phyloP scores from a whole-genome alignment of 1,284 basidiomycete genomes.

The Ustilago xerochloae region DNA sequence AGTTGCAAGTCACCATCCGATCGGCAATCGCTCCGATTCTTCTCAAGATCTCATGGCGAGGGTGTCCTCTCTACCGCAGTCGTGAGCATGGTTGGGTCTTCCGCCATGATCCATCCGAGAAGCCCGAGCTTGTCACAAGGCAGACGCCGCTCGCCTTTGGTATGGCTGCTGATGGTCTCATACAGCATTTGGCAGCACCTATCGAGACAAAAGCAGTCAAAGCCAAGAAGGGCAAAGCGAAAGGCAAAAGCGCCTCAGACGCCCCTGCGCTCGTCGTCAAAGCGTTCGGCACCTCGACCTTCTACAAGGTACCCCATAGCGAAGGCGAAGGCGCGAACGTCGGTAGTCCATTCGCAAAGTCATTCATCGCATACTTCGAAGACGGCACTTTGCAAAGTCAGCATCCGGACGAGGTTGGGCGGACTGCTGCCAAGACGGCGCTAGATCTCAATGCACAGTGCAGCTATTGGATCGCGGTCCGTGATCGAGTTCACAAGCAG shows the following conservation, averaged over 20 bases:
- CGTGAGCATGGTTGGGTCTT: constrained; percentile 92
- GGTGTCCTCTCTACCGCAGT: constrained; percentile 85
- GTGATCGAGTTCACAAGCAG: constrained; percentile 91
- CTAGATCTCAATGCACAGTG: constrained; percentile 93
- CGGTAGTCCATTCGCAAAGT: constrained; percentile 88
- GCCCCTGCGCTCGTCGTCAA: constrained; percentile 25
- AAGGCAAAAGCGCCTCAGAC: constrained; percentile 15
- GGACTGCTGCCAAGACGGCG: constrained; percentile 82
- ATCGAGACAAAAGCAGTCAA: constrained; percentile 20
- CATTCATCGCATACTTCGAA: constrained; percentile 87
- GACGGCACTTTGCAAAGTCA: constrained; percentile 74
- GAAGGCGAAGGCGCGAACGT: constrained; percentile 94
- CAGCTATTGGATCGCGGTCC: constrained; percentile 95
- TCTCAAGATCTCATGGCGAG: constrained; percentile 86
- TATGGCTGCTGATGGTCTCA: constrained; percentile 45
- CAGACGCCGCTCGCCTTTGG: constrained; percentile 51
- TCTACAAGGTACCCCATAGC: constrained; percentile 95
- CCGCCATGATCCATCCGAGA: constrained; percentile 29
- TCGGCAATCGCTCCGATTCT: constrained; percentile 86
- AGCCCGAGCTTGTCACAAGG: constrained; percentile 32
- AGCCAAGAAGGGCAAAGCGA: constrained; percentile 22
- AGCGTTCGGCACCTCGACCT: constrained; percentile 67
- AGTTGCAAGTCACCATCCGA: constrained; percentile 85
- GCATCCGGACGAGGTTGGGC: constrained; percentile 70
- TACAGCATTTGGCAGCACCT: constrained; percentile 43